Conservation (phyloP, 1,139 yeast genomes). For the Yamadazyma membranifaciens region DNA sequence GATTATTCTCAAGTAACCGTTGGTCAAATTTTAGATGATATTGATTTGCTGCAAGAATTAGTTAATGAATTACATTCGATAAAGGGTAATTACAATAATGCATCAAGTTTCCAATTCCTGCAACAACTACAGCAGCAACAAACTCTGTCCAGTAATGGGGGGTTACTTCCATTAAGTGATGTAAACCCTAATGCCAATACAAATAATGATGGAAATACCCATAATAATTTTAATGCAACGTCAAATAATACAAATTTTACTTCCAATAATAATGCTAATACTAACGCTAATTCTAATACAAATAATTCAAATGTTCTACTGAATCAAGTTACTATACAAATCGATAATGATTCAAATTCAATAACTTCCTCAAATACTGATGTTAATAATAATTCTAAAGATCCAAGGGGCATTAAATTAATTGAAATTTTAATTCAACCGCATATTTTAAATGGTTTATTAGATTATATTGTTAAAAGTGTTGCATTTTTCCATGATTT, state of each 20-base stretch:
- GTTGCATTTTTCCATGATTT: slow-evolving; percentile 39
- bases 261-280: neutral
- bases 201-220: neutral
- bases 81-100: slow-evolving; percentile 33
- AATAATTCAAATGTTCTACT: neutral
- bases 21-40: slow-evolving; percentile 35
- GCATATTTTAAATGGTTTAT: slow-evolving; percentile 41
- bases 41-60: slow-evolving; percentile 38
- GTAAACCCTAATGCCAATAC: neutral
- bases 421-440: slow-evolving; percentile 46
- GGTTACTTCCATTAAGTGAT: neutral
- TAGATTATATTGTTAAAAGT: slow-evolving; percentile 35
- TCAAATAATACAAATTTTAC: neutral
- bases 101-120: slow-evolving; percentile 30
- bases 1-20: slow-evolving; percentile 35
- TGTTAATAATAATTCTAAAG: slow-evolving; percentile 26
- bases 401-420: slow-evolving; percentile 40
- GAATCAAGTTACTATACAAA: slow-evolving; percentile 5
- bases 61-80: slow-evolving; percentile 41
- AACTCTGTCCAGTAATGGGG: neutral
- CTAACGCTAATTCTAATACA: neutral
- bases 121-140: slow-evolving; percentile 25
- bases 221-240: neutral
- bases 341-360: slow-evolving; percentile 32
- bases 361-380: slow-evolving; percentile 39